These are phyloP conservation scores for Austroboletus niveus DNA, from an alignment of 1,284 basidiomycete species.

Conservation along the genomic window DNA sequence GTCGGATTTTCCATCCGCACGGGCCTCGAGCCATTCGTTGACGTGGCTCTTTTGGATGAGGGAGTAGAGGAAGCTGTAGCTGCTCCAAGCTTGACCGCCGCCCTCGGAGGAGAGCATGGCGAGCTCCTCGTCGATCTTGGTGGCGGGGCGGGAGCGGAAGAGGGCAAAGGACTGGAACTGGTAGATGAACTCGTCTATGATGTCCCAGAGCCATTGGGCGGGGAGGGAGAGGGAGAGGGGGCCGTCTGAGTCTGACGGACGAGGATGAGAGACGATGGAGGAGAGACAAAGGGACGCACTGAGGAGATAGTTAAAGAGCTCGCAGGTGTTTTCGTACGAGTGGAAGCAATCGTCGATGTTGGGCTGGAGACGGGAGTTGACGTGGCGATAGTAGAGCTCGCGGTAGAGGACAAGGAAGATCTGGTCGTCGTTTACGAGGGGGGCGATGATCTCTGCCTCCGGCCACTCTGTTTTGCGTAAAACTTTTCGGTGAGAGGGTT, in stretches of 20 bases:
- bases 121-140: constrained; percentile 90
- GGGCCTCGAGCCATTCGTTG: constrained; percentile 89
- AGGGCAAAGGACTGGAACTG: constrained; percentile 97
- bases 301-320: constrained; percentile 94
- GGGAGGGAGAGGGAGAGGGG: constrained; percentile 92
- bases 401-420: constrained; percentile 96
- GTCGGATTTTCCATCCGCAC: constrained; percentile 73
- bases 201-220: constrained; percentile 99
- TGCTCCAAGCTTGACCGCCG: constrained; percentile 83
- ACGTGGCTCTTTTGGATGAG: constrained; percentile 96
- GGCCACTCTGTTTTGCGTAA: constrained; percentile 96
- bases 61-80: constrained; percentile 96
- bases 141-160: constrained; percentile 83
- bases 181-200: constrained; percentile 99
- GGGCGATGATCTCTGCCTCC: constrained; percentile 92
- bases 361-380: constrained; percentile 93
- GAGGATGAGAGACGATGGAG: not conserved
- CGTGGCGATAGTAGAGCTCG: constrained; percentile 92
- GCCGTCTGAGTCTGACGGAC: constrained; percentile 79
- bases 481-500: constrained; percentile 95
- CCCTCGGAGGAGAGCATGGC: constrained; percentile 72
- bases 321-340: constrained; percentile 98
- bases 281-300: constrained; percentile 41
- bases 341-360: constrained; percentile 98
- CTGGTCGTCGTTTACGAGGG: constrained; percentile 90